A percentile compares a stretch with the other conserved stretches of the same genome.
phyloP scores from a whole-genome alignment of 768 basidiomycete species.

The Rhodotorula toruloides region DNA sequence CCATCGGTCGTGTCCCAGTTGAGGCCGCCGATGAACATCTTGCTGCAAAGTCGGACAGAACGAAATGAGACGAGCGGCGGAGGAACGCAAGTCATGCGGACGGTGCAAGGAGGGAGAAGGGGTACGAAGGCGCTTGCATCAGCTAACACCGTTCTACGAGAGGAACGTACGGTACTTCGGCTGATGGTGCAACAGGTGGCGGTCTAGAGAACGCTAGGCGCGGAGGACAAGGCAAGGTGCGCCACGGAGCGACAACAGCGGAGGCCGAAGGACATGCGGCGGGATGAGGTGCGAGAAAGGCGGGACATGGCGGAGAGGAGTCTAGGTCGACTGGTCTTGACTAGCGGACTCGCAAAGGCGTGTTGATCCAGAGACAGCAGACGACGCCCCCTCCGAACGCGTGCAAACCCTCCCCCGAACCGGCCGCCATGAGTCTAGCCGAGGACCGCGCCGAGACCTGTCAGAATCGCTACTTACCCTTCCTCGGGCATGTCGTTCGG shows the following conservation, averaged over 20 bases:
- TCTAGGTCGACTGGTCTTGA: not conserved
- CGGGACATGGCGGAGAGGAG: not conserved
- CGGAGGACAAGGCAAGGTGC: too few relatives aligned
- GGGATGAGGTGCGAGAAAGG: not conserved
- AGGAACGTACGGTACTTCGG: constrained; percentile 38
- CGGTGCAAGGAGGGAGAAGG: not conserved
- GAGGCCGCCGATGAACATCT: constrained; percentile 99
- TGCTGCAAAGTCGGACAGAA: too few relatives aligned
- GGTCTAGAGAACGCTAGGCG: not conserved
- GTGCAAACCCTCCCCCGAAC: too few relatives aligned
- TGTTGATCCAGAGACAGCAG: too few relatives aligned
- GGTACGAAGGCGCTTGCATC: constrained; percentile 17
- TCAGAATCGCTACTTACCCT: constrained; percentile 64
- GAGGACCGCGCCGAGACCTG: not conserved
- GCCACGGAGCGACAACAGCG: too few relatives aligned
- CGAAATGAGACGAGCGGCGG: constrained; percentile 33
- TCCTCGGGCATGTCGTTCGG: constrained; percentile 95
- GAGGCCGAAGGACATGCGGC: too few relatives aligned
- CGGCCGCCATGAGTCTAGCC: too few relatives aligned
- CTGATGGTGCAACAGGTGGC: constrained; percentile 10
- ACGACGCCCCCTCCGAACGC: too few relatives aligned
- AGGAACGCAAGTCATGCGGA: constrained; percentile 31
- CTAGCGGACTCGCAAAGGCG: not conserved
- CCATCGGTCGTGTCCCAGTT: constrained; percentile 99
- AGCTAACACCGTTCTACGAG: constrained; percentile 19